Percentiles rank a stretch among this genome's conserved stretches.
Evolutionary conservation across 768 basidiomycete genomes (phyloP).

Genomic region (Asterophora lycoperdoides): DNA sequence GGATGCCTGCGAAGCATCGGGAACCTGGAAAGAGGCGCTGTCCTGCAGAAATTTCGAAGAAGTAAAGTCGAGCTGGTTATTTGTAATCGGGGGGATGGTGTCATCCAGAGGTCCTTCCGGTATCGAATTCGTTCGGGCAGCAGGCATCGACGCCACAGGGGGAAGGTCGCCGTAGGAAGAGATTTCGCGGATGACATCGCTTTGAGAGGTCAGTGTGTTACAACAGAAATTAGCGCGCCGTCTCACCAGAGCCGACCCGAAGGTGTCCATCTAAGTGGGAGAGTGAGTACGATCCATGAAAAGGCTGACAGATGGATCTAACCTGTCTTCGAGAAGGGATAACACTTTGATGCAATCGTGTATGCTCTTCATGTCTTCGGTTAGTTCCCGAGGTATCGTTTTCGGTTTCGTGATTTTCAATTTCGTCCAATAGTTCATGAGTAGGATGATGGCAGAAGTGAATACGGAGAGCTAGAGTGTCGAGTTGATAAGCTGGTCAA

Average conservation of each 20-base stretch:
- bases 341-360: constrained; percentile 56
- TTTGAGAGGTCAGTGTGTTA: background rate
- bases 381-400: constrained; percentile 33
- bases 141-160: background rate
- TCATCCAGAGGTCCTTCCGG: too few species aligned
- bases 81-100: background rate
- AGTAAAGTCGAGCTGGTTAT: background rate
- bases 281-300: background rate
- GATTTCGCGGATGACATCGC: too few species aligned
- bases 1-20: background rate
- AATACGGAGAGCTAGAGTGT: constrained; percentile 30
- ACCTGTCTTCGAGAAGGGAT: constrained; percentile 37
- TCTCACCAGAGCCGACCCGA: constrained; percentile 41
- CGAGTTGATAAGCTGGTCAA: too few species aligned
- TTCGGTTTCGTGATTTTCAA: constrained; percentile 33
- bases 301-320: constrained; percentile 5
- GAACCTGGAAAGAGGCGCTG: background rate
- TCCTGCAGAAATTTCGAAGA: background rate
- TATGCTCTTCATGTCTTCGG: constrained; percentile 53
- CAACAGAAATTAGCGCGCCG: background rate
- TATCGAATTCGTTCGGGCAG: background rate
- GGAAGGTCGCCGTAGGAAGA: constrained; percentile 22
- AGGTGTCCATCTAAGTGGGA: constrained; percentile 32
- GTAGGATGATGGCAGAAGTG: constrained; percentile 46
- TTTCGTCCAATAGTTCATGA: constrained; percentile 66